These are phyloP conservation scores for Aspergillus fumigatiaffinis DNA, from an alignment of 2,329 filamentous ascomycete species.

Conservation along the genomic window DNA sequence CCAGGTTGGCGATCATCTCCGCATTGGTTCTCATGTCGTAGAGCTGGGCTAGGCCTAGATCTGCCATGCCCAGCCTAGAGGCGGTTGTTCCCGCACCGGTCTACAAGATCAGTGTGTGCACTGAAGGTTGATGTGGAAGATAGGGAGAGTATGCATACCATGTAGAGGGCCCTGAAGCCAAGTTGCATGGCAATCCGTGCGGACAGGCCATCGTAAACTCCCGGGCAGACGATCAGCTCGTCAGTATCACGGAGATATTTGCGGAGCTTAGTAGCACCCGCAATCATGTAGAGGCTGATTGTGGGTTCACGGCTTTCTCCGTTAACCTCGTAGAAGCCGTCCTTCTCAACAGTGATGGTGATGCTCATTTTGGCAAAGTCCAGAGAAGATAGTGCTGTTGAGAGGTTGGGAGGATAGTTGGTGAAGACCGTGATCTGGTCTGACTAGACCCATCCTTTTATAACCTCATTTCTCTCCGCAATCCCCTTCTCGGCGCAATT, in stretches of 20 bases:
- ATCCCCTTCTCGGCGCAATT: not conserved
- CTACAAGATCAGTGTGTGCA: slow-evolving; percentile 27
- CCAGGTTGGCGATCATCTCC: slow-evolving; percentile 61
- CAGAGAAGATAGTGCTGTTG: not conserved
- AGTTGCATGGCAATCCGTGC: slow-evolving; percentile 59
- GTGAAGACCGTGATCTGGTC: not conserved
- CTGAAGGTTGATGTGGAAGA: not conserved
- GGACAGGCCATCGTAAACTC: slow-evolving; percentile 66
- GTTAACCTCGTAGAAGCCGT: slow-evolving; percentile 31
- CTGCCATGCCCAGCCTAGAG: slow-evolving; percentile 59
- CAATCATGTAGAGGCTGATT: slow-evolving; percentile 25
- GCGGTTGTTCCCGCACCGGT: slow-evolving; percentile 61
- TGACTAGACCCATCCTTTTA: not conserved
- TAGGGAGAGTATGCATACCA: slow-evolving; percentile 46
- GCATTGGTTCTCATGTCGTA: slow-evolving; percentile 62
- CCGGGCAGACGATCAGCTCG: slow-evolving; percentile 54
- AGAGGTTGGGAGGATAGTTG: not conserved
- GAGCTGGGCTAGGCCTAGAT: slow-evolving; percentile 59
- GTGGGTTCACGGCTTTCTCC: slow-evolving; percentile 25
- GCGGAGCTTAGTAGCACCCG: slow-evolving; percentile 28
- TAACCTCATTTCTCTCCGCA: not conserved
- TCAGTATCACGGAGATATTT: slow-evolving; percentile 24
- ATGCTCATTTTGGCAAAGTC: slow-evolving; percentile 23
- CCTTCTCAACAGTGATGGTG: slow-evolving; percentile 31
- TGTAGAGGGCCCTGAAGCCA: slow-evolving; percentile 65